Conservation (phyloP, 768 basidiomycete genomes). For the Xerocomellus dryophilus region DNA sequence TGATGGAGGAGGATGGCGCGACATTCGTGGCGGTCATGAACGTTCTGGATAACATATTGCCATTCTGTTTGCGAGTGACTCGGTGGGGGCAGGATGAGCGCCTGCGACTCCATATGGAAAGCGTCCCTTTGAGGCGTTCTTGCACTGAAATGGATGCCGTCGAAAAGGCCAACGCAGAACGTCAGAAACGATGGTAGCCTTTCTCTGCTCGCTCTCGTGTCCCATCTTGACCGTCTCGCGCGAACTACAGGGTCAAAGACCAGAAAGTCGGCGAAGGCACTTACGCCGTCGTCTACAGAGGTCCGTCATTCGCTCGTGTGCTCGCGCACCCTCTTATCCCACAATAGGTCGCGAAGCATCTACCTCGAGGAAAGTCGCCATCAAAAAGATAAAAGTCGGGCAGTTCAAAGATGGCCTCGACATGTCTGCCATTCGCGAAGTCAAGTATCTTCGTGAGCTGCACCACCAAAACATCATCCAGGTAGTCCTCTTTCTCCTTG, state of each 20-base stretch:
- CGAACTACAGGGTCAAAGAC: conserved; percentile 64
- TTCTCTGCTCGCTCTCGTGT: background rate
- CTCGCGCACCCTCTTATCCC: background rate
- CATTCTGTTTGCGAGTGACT: conserved; percentile 15
- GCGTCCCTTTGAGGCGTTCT: background rate
- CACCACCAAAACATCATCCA: conserved; percentile 94
- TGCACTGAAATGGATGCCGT: conserved; percentile 64
- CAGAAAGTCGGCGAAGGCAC: conserved; percentile 88
- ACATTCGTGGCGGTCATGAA: conserved; percentile 15
- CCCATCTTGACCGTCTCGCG: conserved; percentile 10
- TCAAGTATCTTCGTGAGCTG: conserved; percentile 93
- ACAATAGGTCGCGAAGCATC: conserved; percentile 64
- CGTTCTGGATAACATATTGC: conserved; percentile 28
- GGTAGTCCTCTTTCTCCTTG: conserved; percentile 40
- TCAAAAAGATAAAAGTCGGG: conserved; percentile 97
- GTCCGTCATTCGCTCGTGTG: conserved; percentile 36
- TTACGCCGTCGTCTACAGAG: conserved; percentile 94
- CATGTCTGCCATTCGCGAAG: conserved; percentile 98
- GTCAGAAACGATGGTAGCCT: conserved; percentile 64
- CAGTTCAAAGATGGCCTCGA: conserved; percentile 97
- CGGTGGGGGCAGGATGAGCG: too few relatives aligned
- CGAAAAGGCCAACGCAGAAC: conserved; percentile 70
- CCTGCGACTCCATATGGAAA: too few relatives aligned
- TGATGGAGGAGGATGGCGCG: conserved; percentile 12
- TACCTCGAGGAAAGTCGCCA: conserved; percentile 84